Base-by-base conservation (phyloP, 23 red algal species). In the Gracilaria gracilis region DNA sequence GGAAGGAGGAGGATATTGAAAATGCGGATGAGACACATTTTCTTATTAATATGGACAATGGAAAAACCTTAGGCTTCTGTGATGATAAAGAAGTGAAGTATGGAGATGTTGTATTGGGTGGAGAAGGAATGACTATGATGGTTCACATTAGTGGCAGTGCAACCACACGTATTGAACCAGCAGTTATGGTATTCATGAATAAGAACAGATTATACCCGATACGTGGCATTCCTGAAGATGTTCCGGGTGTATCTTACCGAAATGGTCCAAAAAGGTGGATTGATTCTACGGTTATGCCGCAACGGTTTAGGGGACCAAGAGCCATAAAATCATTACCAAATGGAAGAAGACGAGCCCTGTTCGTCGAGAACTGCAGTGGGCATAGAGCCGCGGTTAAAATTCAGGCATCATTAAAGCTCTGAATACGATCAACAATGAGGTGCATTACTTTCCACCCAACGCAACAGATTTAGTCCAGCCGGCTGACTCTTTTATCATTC, bases 251-350 rank as follows among this genome's bases (percentile, higher is more conserved):
- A 20, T 31, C 6, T 13, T 82, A 82, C 31, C 46, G 38, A 6
- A 82, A 48, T 11, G 79, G 50, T n/a, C 79, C 79, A 9, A 82
- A 82, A 17, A 49, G 49, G 11, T 61, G 79, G 79, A 82, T 82
- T 1, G 72, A 76, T 28, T 25, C 40, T 47, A 27, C 28, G 1
- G 34, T 76, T 32, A 40, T 49, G 27, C 20, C 40, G 44, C 40
- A 76, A 16, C 25, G 40, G 5, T 12, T 38, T 44, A 4, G 40
- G 0, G 40, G 25, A 44, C 14, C 14, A 9, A 55, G 51, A 55
- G 51, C 51, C 8, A 55, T 55, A 15, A 19, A 1, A 19, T 15
- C 51, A 19, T 55, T 55, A 55, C 51, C 51, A 19, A 20, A 55
- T 20, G 17, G 19, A 15, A 6, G 51, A 6, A 55, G 19, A 2